These are phyloP conservation scores for Argentina anserina DNA, from an alignment of 306 rosid species.

Conservation along the genomic window DNA sequence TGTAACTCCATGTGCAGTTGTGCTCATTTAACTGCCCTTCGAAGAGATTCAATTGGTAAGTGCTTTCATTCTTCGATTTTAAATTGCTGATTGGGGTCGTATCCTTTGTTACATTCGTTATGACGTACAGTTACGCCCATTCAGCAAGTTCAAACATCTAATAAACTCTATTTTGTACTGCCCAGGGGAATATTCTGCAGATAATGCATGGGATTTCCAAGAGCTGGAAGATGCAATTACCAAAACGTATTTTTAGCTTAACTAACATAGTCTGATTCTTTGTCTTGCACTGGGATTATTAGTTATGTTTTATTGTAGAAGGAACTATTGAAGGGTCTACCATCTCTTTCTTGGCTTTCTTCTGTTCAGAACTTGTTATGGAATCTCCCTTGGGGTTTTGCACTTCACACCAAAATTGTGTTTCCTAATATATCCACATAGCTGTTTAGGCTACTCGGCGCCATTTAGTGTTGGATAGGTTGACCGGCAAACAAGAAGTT, in stretches of 20 bases:
- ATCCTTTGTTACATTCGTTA: background rate
- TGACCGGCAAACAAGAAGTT: background rate
- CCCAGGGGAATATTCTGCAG: constrained; percentile 81
- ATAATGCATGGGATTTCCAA: constrained; percentile 89
- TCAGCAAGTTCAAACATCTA: background rate
- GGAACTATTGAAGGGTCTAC: no score
- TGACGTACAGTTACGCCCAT: background rate
- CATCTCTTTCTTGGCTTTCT: no score
- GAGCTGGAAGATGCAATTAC: constrained; percentile 80
- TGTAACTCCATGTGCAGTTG: constrained; percentile 48
- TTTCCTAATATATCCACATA: background rate
- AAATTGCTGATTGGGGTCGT: background rate
- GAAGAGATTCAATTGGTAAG: constrained; percentile 94
- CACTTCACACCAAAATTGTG: background rate
- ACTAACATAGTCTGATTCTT: background rate
- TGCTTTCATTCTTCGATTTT: constrained; percentile 11
- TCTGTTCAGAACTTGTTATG: no score
- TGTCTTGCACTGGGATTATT: background rate
- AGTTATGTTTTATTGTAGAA: no score
- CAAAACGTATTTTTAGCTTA: constrained; percentile 56
- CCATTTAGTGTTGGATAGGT: background rate
- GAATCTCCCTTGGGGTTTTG: background rate
- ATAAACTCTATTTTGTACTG: background rate
- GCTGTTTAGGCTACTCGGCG: background rate
- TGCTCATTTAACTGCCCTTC: constrained; percentile 90